Conservation (phyloP, 176 grass and related monocot genomes). For the Areca catechu region DNA sequence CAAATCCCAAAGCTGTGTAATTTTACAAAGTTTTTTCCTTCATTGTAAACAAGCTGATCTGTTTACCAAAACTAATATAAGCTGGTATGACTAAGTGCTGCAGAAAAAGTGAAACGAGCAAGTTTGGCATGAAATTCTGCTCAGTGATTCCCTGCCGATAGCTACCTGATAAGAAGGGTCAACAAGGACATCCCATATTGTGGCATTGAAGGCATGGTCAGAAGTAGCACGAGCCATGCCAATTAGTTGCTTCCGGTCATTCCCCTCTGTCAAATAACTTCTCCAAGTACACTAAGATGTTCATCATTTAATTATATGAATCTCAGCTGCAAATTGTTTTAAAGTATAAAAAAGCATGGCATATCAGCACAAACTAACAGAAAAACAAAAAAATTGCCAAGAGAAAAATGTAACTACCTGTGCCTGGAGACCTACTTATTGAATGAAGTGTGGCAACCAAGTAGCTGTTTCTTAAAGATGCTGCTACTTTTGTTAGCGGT, state of each 20-base stretch:
- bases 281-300: constrained; percentile 87
- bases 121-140: too few species aligned
- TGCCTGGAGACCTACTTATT: constrained; percentile 33
- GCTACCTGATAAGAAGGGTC: constrained; percentile 92
- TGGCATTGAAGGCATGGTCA: constrained; percentile 97
- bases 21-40: too few species aligned
- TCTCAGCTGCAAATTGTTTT: constrained; percentile 24
- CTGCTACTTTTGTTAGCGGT: constrained; percentile 78
- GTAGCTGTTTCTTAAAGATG: constrained; percentile 92
- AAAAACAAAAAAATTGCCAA: neutral
- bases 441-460: constrained; percentile 88
- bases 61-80: too few species aligned
- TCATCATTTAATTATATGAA: constrained; percentile 73
- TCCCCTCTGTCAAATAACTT: constrained; percentile 98
- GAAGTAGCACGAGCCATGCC: constrained; percentile 97
- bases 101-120: too few species aligned
- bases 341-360: constrained; percentile 2
- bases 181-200: constrained; percentile 96
- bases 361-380: constrained; percentile 6
- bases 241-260: constrained; percentile 64
- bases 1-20: too few species aligned
- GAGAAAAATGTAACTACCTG: constrained; percentile 21
- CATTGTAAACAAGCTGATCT: too few species aligned
- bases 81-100: too few species aligned
- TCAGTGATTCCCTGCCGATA: neutral